These are phyloP conservation scores for Zea mays DNA, from an alignment of 176 grass and related monocot genomes.

Conservation along the genomic window Zm-B73-REFERENCE-NAM-5.0 NC_050096.1:31437501-31438000, in stretches of 20 bases:
- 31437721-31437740: neutral
- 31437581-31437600: constrained; percentile 23
- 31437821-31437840: neutral
- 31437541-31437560: constrained; percentile 72
- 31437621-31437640: neutral
- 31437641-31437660: neutral
- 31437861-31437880: neutral
- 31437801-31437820: no score
- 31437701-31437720: neutral
- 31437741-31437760: no score
- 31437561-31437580: constrained; percentile 65
- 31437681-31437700: neutral
- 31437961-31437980: neutral
- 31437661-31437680: neutral
- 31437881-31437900: neutral
- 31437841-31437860: neutral
- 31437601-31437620: neutral
- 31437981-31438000: neutral
- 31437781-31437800: no score
- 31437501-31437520: constrained; percentile 39
- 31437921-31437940: neutral
- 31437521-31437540: constrained; percentile 77
- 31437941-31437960: neutral
- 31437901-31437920: neutral
- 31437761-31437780: no score